A percentile compares a stretch with the other conserved stretches of the same genome.
These are phyloP conservation scores for Globisporangium okanoganense DNA, from an alignment of 352 stramenopile genomes.

Conservation along the genomic window DNA sequence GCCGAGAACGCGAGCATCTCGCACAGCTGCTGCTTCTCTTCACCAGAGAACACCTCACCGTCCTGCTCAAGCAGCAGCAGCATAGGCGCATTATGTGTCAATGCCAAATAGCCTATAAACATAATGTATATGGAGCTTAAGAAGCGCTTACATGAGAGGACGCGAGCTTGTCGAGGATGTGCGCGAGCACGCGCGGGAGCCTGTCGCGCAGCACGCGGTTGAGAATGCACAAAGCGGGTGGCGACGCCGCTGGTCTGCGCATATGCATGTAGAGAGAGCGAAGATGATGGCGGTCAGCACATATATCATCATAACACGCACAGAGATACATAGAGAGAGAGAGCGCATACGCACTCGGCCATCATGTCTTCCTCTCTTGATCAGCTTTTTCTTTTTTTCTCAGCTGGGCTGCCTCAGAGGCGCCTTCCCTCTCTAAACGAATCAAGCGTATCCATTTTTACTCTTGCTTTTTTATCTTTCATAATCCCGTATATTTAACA, in stretches of 20 bases:
- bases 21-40: constrained; percentile 43
- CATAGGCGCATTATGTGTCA: background rate
- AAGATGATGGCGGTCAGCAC: background rate
- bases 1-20: constrained; percentile 39
- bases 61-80: constrained; percentile 4
- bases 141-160: constrained; percentile 20
- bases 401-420: background rate
- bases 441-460: background rate
- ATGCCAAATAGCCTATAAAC: background rate
- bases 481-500: background rate
- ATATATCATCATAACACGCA: background rate
- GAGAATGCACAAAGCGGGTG: constrained; percentile 17
- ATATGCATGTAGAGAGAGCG: background rate
- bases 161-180: constrained; percentile 54
- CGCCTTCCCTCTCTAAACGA: constrained; percentile 7
- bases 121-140: too few species aligned
- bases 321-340: background rate
- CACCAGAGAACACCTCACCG: constrained; percentile 32
- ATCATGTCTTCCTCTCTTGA: background rate
- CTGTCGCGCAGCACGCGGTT: constrained; percentile 48
- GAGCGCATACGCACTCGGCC: constrained; percentile 1
- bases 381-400: background rate
- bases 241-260: background rate
- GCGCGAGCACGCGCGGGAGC: constrained; percentile 42
- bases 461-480: background rate